Evolutionary conservation across 2,329 filamentous ascomycete species (phyloP).

Genomic region (Fusarium tanahbumbuense): DNA sequence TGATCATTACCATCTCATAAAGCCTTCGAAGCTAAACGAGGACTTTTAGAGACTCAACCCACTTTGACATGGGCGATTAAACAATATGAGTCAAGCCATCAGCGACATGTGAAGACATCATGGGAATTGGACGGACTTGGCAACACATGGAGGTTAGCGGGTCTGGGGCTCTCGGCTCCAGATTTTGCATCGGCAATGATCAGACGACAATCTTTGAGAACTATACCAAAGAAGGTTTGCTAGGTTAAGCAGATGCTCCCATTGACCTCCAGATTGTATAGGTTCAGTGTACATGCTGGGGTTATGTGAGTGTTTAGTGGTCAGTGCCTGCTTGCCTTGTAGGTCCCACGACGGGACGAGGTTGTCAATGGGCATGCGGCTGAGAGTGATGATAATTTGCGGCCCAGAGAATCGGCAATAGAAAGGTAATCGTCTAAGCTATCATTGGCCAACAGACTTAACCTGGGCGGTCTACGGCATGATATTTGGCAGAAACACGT

Average conservation of each 20-base stretch:
- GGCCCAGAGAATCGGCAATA: slow-evolving; percentile 17
- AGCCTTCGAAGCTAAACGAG: not conserved
- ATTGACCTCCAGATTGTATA: not conserved
- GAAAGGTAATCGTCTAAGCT: slow-evolving; percentile 33
- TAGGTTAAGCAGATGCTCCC: not conserved
- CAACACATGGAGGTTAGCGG: slow-evolving; percentile 21
- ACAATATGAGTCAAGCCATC: not conserved
- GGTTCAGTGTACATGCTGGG: not conserved
- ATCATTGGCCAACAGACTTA: slow-evolving; percentile 33
- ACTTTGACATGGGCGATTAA: not conserved
- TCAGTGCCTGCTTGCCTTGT: not conserved
- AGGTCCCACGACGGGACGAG: not conserved
- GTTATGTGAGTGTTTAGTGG: not conserved
- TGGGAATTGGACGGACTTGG: slow-evolving; percentile 28
- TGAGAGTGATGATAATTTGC: slow-evolving; percentile 19
- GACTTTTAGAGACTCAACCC: not conserved
- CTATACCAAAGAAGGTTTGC: not conserved
- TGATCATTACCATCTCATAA: not conserved
- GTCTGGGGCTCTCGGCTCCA: slow-evolving; percentile 28
- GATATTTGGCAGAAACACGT: slow-evolving; percentile 38
- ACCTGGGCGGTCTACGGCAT: slow-evolving; percentile 41
- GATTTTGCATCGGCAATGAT: slow-evolving; percentile 15
- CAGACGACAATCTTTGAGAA: not conserved
- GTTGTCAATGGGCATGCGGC: slow-evolving; percentile 21
- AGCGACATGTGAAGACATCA: slow-evolving; percentile 4